These are phyloP conservation scores for Dissophora globulifera DNA, from an alignment of 192 early-diverging fungal species.

Conservation along the genomic window DNA sequence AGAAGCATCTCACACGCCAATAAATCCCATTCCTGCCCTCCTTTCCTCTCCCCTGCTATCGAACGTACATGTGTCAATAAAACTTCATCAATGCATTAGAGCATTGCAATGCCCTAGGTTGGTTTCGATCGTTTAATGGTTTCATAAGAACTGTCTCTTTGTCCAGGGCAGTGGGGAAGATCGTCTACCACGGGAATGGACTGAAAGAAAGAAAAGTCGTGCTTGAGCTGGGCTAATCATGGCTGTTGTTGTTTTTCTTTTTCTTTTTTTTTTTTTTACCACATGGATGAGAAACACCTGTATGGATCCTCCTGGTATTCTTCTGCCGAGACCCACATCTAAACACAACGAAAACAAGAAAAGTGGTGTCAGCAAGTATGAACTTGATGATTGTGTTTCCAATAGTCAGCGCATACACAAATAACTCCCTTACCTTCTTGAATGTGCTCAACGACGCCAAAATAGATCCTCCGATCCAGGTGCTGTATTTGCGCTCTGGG, in stretches of 20 bases:
- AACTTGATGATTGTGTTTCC: no score
- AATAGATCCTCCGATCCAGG: conserved; percentile 98
- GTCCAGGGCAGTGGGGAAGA: no score
- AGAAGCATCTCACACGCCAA: conserved; percentile 26
- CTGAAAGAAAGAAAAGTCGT: no score
- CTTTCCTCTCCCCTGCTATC: no score
- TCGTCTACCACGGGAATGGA: no score
- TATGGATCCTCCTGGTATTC: conserved; percentile 98
- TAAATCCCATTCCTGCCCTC: background rate
- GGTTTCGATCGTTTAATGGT: no score
- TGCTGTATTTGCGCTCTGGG: conserved; percentile 97
- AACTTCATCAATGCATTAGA: no score
- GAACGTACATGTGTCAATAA: conserved; percentile 9
- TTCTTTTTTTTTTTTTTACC: conserved; percentile 21
- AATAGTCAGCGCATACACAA: background rate
- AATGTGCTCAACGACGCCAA: conserved; percentile 96
- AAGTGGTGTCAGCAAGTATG: no score
- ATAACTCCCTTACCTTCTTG: conserved; percentile 72
- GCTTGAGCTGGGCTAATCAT: no score
- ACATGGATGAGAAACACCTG: conserved; percentile 58
- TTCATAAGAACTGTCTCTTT: no score
- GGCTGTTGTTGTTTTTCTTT: conserved; percentile 2
- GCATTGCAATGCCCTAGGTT: no score
- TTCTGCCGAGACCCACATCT: conserved; percentile 99
- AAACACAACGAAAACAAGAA: no score